Evolutionary conservation across 1,139 yeast genomes (phyloP).

Genomic region (Taphrina sp.): DNA sequence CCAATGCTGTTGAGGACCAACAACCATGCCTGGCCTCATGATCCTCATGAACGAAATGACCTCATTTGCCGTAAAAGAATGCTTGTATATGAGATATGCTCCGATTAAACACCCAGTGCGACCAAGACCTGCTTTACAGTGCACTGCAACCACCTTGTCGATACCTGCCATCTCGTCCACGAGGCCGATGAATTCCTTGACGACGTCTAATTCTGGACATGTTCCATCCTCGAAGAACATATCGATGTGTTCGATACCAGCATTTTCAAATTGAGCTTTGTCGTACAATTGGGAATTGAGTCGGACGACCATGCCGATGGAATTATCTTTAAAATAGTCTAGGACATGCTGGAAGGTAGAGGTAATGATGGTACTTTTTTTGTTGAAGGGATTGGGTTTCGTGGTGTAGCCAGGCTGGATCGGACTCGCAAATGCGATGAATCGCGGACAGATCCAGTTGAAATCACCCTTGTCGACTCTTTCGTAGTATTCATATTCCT

Average conservation of each 20-base stretch:
- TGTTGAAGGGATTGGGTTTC: conserved; percentile 37
- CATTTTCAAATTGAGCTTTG: conserved; percentile 72
- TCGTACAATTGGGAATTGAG: conserved; percentile 89
- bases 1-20: conserved; percentile 99
- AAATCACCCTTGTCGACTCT: conserved; percentile 97
- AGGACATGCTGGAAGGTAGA: conserved; percentile 78
- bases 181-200: conserved; percentile 88
- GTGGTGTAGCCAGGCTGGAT: conserved; percentile 53
- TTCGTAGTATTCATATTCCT: conserved; percentile 88
- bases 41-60: conserved; percentile 95
- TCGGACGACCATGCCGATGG: conserved; percentile 86
- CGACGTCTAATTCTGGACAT: conserved; percentile 91
- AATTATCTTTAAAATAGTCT: conserved; percentile 64
- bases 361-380: conserved; percentile 44
- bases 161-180: conserved; percentile 65
- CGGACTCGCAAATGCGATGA: conserved; percentile 98
- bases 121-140: conserved; percentile 97
- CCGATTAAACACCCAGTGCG: conserved; percentile 97
- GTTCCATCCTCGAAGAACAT: conserved; percentile 98
- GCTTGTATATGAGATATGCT: conserved; percentile 91
- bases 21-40: conserved; percentile 98
- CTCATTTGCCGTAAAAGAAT: conserved; percentile 95
- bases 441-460: conserved; percentile 85
- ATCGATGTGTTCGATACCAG: conserved; percentile 85
- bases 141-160: conserved; percentile 67